A percentile compares a stretch with the other conserved stretches of the same genome.
Evolutionary conservation across 2,329 filamentous ascomycete species (phyloP).

Genomic region (Anthostomella pinea): DNA sequence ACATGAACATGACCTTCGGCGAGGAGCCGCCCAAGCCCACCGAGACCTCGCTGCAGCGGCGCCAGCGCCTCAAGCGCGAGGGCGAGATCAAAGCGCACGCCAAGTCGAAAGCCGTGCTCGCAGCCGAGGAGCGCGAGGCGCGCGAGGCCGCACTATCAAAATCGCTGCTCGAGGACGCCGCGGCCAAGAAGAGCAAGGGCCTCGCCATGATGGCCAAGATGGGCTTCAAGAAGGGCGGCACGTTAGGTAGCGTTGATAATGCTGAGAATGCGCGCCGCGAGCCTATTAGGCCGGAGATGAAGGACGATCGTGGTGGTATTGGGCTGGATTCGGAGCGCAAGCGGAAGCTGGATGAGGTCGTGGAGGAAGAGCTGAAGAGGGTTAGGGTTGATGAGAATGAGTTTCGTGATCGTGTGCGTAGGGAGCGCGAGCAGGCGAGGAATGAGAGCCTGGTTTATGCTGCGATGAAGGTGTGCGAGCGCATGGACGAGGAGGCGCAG

Average conservation of each 20-base stretch:
- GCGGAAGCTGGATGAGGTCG: conserved; percentile 66
- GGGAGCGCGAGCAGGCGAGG: conserved; percentile 66
- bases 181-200: conserved; percentile 71
- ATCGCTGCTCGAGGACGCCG: conserved; percentile 59
- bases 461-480: conserved; percentile 80
- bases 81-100: conserved; percentile 64
- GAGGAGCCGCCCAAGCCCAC: conserved; percentile 55
- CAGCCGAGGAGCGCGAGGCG: conserved; percentile 66
- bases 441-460: conserved; percentile 68
- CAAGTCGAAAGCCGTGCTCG: conserved; percentile 80
- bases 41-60: conserved; percentile 56
- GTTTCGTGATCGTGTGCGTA: conserved; percentile 69
- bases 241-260: conserved; percentile 63
- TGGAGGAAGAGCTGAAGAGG: conserved; percentile 56
- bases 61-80: conserved; percentile 54
- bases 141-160: conserved; percentile 74
- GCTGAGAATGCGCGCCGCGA: conserved; percentile 42
- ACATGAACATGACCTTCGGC: conserved; percentile 92
- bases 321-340: conserved; percentile 83
- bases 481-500: conserved; percentile 59
- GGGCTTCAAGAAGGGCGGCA: conserved; percentile 76
- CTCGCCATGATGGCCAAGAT: conserved; percentile 96
- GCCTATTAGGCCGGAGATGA: conserved; percentile 73
- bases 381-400: conserved; percentile 64
- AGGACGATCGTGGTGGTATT: conserved; percentile 78